These are phyloP conservation scores for Brasilioporus rufonigricans DNA, from an alignment of 768 basidiomycete genomes.

Conservation along the genomic window DNA sequence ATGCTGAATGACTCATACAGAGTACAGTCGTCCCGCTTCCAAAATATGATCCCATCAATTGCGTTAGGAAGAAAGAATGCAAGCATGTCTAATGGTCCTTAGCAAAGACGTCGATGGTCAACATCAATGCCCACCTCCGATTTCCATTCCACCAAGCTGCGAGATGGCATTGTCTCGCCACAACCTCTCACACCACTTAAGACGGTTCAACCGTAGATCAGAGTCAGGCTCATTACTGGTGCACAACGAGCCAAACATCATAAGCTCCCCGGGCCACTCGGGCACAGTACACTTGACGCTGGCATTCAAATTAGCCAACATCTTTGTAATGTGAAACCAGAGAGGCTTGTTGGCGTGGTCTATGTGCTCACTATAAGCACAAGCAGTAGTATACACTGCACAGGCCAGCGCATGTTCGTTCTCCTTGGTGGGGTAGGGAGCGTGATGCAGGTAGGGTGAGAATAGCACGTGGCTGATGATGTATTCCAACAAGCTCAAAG, in stretches of 20 bases:
- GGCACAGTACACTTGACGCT: neutral
- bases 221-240: too few relatives aligned
- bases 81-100: neutral
- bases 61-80: neutral
- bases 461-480: too few relatives aligned
- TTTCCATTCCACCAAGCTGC: neutral
- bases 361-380: neutral
- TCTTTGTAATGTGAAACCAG: neutral
- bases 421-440: too few relatives aligned
- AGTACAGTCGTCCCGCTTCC: neutral
- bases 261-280: too few relatives aligned
- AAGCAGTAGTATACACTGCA: neutral
- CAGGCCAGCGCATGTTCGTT: too few relatives aligned
- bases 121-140: neutral
- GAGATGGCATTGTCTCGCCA: neutral
- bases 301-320: neutral
- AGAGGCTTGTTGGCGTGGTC: neutral
- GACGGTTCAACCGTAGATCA: neutral
- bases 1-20: neutral
- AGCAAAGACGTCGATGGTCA: neutral
- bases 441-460: neutral
- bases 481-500: too few relatives aligned
- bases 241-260: too few relatives aligned
- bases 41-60: neutral
- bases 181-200: too few relatives aligned